A percentile compares a stretch with the other conserved stretches of the same genome.
phyloP scores from a whole-genome alignment of 108 stramenopile genomes.

The Bacterosira constricta region DNA sequence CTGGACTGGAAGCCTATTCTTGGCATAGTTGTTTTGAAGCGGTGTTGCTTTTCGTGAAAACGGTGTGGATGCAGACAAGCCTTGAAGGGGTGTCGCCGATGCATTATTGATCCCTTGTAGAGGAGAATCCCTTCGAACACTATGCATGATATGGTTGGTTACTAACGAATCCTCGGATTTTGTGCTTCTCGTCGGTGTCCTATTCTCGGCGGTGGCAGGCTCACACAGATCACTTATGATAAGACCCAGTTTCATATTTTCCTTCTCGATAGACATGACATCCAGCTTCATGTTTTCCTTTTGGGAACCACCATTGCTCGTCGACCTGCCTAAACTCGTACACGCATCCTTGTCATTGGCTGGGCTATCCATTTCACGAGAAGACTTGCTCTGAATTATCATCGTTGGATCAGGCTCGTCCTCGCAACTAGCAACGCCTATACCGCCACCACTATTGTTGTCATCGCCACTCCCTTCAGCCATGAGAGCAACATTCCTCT shows the following conservation, averaged over 20 bases:
- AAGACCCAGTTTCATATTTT: no score
- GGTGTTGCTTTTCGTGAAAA: slow-evolving; percentile 27
- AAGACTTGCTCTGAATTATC: neutral
- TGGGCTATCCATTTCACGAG: neutral
- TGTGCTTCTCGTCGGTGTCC: no score
- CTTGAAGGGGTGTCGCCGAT: neutral
- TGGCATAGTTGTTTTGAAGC: slow-evolving; percentile 19
- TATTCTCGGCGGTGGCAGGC: no score
- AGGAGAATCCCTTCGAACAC: neutral
- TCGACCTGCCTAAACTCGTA: neutral
- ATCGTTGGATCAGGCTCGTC: neutral
- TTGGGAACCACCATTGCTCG: no score
- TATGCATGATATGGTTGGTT: no score
- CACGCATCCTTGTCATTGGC: neutral
- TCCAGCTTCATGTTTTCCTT: no score
- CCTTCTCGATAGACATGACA: no score
- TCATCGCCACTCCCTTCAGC: neutral
- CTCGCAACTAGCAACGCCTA: neutral
- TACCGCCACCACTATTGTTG: neutral
- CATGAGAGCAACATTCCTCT: neutral
- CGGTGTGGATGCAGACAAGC: slow-evolving; percentile 15
- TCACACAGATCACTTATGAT: no score
- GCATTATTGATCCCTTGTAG: neutral
- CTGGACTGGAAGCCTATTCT: neutral
- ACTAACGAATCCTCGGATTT: no score